Base-by-base conservation (phyloP, 2,329 filamentous ascomycete genomes). In the Bertia moriformis region DNA sequence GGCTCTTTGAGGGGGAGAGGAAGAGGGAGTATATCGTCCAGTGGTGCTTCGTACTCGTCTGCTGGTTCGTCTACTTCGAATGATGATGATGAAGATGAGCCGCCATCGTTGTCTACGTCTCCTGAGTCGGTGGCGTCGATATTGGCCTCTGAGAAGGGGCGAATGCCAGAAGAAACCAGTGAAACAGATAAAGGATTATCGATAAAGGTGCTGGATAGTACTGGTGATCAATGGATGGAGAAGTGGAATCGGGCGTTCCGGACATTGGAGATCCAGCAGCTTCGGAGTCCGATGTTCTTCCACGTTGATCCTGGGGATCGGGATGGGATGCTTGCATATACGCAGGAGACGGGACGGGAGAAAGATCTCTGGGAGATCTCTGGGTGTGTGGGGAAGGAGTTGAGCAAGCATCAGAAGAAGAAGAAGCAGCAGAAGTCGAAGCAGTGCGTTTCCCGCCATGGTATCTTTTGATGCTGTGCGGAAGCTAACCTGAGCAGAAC, bases 271-370 rank as follows among this genome's bases (percentile, higher is more conserved):
- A 89, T 89, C 37, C 65, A 69, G 1, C 73, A 87, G 48, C 60
- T 91, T 29, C 68, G 83, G 14, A 87, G 81, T 46, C 83, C 82
- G 0, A 83, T 89, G 78, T 82, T 88, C 49, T 89, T 86, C 61
- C 83, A 91, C 50, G 66, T 84, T 13, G 83, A 89, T 49, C 83
- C 83, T 0, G 65, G 71, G 1, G 83, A 89, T 54, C 66, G 82
- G 2, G 83, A 89, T 58, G 78, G 78, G 0, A 59, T 89, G 48
- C 59, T 88, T 17, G 78, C 75, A 1, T 83, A 78, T 55, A 69
- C 80, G 0, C 75, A 82, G 48, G 66, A 71, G 41, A 62, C 69
- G 14, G 67, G 67, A 0, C 59, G 75, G n/a, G 68, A 75, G 42
- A 56, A 59, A 4, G 81, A 89, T 48, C 56, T 87, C 5, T 63